Conservation (phyloP, 768 basidiomycete genomes). For the Boletus vermiculosoides region DNA sequence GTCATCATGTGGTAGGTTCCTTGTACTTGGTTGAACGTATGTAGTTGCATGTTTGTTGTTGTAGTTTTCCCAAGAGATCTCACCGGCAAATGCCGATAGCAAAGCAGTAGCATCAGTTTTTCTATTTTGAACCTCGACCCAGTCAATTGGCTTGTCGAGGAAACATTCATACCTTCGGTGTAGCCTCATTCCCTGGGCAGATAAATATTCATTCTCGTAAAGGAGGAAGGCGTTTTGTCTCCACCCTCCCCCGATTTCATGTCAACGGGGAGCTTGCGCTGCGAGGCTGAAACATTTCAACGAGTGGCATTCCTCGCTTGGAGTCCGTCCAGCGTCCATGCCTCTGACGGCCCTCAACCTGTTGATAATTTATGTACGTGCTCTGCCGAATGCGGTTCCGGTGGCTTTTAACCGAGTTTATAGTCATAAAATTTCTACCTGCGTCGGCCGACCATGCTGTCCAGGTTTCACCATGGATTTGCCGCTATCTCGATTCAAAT, state of each 20-base stretch:
- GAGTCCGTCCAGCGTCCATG: too few relatives aligned
- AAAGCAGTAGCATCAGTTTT: background rate
- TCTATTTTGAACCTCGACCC: conserved; percentile 9
- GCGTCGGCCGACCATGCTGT: background rate
- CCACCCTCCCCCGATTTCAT: background rate
- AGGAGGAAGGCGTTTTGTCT: background rate
- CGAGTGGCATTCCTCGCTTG: background rate
- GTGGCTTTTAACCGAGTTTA: background rate
- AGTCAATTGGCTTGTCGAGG: conserved; percentile 32
- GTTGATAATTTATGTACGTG: conserved; percentile 14
- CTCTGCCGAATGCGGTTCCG: background rate
- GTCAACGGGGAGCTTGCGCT: background rate
- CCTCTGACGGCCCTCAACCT: too few relatives aligned
- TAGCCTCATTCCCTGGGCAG: conserved; percentile 37
- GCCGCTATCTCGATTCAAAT: background rate
- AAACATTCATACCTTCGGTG: conserved; percentile 11
- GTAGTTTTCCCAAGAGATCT: too few relatives aligned
- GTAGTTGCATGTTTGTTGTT: too few relatives aligned
- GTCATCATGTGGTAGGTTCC: background rate
- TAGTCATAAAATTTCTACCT: background rate
- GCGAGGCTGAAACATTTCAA: conserved; percentile 12
- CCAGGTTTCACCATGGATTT: background rate
- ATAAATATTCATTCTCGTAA: conserved; percentile 17
- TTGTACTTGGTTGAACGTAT: background rate
- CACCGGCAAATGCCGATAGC: conserved; percentile 2